These are phyloP conservation scores for Fusarium concolor DNA, from an alignment of 2,329 filamentous ascomycete genomes.

Conservation along the genomic window DNA sequence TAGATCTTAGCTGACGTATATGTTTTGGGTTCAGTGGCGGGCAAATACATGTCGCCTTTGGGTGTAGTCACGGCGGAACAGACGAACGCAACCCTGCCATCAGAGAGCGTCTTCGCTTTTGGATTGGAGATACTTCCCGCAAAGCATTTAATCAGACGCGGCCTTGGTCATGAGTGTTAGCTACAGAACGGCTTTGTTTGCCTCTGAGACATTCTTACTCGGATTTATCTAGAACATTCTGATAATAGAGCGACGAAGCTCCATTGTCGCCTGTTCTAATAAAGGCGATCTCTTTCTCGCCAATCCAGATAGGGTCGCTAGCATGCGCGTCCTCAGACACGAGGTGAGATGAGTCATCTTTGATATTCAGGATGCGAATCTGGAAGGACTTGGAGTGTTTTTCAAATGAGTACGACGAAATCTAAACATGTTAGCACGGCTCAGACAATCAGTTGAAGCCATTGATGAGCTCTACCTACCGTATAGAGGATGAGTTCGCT, in stretches of 20 bases:
- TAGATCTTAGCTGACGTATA: constrained; percentile 77
- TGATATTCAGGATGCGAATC: constrained; percentile 77
- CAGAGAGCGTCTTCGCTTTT: constrained; percentile 64
- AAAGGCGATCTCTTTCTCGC: constrained; percentile 70
- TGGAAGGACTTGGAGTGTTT: constrained; percentile 76
- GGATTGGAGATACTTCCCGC: constrained; percentile 68
- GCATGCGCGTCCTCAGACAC: constrained; percentile 74
- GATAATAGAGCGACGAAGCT: constrained; percentile 59
- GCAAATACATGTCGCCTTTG: constrained; percentile 76
- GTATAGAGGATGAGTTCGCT: constrained; percentile 75
- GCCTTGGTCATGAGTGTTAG: constrained; percentile 28
- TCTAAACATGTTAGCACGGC: constrained; percentile 48
- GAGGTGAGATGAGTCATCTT: constrained; percentile 71
- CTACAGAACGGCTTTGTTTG: neutral
- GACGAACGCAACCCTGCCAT: constrained; percentile 64
- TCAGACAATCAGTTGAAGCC: constrained; percentile 2
- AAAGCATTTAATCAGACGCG: constrained; percentile 61
- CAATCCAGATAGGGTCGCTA: constrained; percentile 81
- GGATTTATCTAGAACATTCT: constrained; percentile 50
- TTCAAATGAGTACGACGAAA: constrained; percentile 83
- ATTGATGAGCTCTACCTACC: constrained; percentile 51
- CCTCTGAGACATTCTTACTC: constrained; percentile 50
- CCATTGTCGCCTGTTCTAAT: constrained; percentile 64
- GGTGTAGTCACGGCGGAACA: constrained; percentile 74
- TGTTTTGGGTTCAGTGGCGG: constrained; percentile 68